Evolutionary conservation across 768 basidiomycete genomes (phyloP), one percentile per base, ranked within the genome.

Genomic region (Mycena indigotica): DNA sequence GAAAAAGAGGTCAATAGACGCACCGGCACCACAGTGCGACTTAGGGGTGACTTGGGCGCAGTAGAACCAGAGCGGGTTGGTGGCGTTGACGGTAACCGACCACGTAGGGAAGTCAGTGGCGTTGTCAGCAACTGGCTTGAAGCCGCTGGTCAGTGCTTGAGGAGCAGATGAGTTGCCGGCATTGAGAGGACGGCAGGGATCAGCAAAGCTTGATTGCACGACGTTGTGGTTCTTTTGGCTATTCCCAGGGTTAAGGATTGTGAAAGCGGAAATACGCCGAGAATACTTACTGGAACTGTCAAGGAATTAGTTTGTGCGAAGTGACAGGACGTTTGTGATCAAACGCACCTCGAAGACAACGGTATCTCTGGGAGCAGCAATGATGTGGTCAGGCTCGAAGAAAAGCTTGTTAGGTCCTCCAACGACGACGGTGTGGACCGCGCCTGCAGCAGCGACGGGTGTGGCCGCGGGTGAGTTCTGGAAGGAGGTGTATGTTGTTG

Each of bases 141-240:
- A 53, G 40, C 55, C 41, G 10, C 17, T 69, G 81, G 67, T 66
- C 83, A 83, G 87, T 85, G 57, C 80, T 80, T 64, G 83, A 81
- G 71, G 85, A 79, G 68, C 83, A 58, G 71, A 70, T 17, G 65
- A 68, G 40, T 73, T 75, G 57, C 72, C 73, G 28, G 65, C 70
- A 55, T 74, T 74, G 52, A 82, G 66, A 38, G 70, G 75, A 51
- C 73, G 70, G 73, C 86, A 88, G 50, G 86, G 86, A 50, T 80
- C 78, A 41, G 74, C 80, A 69, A 88, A 87, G 3, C 81, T 74
- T 10, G 83, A 82, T 70, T 87, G 84, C 21, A 84, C 84, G 23
- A 84, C 84, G 5, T 82, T 81, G 73, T 87, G 86, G 72, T 87
- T 88, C 79, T 86, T 87, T 67, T 78, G 75, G n/a, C n/a, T n/a